Evolutionary conservation across 176 grass and related monocot species (phyloP).

Genomic region (Tuctoria greenei): DNA sequence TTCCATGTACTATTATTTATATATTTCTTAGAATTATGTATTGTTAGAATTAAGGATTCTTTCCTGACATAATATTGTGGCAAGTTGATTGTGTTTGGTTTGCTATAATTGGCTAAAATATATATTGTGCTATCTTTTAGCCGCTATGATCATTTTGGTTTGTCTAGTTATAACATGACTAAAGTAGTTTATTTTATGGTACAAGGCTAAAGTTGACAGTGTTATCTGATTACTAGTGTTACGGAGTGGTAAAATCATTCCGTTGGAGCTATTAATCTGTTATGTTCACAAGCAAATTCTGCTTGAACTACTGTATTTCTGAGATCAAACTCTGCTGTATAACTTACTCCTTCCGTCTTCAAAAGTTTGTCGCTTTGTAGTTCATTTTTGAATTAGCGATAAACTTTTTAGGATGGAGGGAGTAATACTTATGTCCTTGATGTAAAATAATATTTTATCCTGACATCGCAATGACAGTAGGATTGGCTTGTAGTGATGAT

Average conservation of each 20-base stretch:
- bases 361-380: too few species aligned
- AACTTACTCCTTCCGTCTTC: too few species aligned
- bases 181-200: background rate
- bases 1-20: constrained; percentile 2
- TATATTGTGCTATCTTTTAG: background rate
- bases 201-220: background rate
- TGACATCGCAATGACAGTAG: background rate
- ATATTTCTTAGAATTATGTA: background rate
- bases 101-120: constrained; percentile 9
- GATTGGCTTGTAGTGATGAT: background rate
- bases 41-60: background rate
- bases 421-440: constrained; percentile 5
- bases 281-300: background rate
- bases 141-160: background rate
- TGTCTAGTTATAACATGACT: background rate
- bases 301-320: constrained; percentile 9
- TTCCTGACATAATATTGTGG: background rate
- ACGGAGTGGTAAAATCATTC: background rate
- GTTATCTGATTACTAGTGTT: background rate
- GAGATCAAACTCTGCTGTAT: background rate
- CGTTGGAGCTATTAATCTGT: background rate
- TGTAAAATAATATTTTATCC: background rate
- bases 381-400: too few species aligned
- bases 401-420: too few species aligned
- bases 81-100: constrained; percentile 12